Evolutionary conservation across 2,329 filamentous ascomycete species (phyloP).

Genomic region (Amauroascus niger): DNA sequence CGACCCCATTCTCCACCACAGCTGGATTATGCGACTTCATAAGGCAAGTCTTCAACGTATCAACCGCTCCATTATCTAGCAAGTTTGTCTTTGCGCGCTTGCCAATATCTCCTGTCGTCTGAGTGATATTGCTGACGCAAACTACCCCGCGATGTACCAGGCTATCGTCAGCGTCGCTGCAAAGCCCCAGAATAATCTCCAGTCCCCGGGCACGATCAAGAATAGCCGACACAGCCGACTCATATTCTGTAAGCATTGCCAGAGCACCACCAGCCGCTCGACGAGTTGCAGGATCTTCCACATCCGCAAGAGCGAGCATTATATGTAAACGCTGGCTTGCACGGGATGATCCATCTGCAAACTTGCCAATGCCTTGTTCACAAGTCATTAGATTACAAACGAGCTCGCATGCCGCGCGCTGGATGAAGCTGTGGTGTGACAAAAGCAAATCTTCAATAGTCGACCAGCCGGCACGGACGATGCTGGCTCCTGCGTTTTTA

Average conservation of each 20-base stretch:
- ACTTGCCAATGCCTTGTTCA: constrained; percentile 38
- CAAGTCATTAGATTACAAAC: constrained; percentile 68
- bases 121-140: constrained; percentile 62
- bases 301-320: constrained; percentile 76
- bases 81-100: constrained; percentile 51
- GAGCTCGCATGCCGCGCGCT: constrained; percentile 76
- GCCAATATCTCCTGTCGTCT: constrained; percentile 56
- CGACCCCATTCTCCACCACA: constrained; percentile 60
- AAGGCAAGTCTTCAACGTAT: constrained; percentile 59
- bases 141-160: constrained; percentile 60
- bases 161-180: constrained; percentile 53
- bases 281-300: constrained; percentile 68
- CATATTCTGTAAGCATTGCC: constrained; percentile 71
- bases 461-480: constrained; percentile 64
- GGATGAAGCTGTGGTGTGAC: constrained; percentile 62
- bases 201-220: constrained; percentile 62
- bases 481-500: constrained; percentile 49
- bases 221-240: constrained; percentile 62
- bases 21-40: constrained; percentile 59
- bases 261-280: constrained; percentile 80
- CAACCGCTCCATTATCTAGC: constrained; percentile 53
- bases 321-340: constrained; percentile 70
- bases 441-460: constrained; percentile 77
- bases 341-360: constrained; percentile 48
- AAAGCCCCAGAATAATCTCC: constrained; percentile 69